Evolutionary conservation across 1,284 basidiomycete genomes (phyloP), one percentile per base, ranked within the genome.

Genomic region (Moesziomyces sp.): DNA sequence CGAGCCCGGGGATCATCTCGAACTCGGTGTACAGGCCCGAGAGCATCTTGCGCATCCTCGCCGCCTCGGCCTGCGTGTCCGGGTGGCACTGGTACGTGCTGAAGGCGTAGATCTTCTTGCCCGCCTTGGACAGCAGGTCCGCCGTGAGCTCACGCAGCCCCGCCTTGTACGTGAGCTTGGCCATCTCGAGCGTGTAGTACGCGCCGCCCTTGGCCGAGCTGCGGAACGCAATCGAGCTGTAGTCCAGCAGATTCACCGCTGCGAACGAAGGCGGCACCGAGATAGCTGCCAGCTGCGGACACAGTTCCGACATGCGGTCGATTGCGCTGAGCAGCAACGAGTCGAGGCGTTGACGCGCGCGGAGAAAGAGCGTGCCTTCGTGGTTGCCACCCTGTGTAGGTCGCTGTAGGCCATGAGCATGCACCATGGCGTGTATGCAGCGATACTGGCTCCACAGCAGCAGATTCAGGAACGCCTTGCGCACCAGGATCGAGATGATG

Each of bases 201-300:
- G 63, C 69, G 6, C 50, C 52, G n/a, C 52, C 48, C 42, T 67
- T 66, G 54, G 52, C 48, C 1, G 59, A 66, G 50, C 63, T 67
- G 18, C 69, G 69, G 46, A 72, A 67, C 2, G 63, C 69, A 30
- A 72, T 72, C 30, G 63, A 62, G 59, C 63, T 67, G 45, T 59
- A 72, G 34, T 67, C 59, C 3, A 72, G 54, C 63, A 72, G 40
- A 21, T 72, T 62, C 43, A 63, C 56, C 9, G 63, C 59, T 0
- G 59, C 48, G 28, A 54, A 62, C 14, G 58, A 48, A 9, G 58
- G 58, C 21, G 65, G 59, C 26, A 68, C 59, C 42, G 55, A 43
- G 45, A 68, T 55, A 16, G 65, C 53, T 4, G 59, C 69, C 11
- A 72, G 59, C 46, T 72, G 69, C 16, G 63, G 63, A 10, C 55